Evolutionary conservation across 768 basidiomycete species (phyloP).

Genomic region (Kwoniella sp.): DNA sequence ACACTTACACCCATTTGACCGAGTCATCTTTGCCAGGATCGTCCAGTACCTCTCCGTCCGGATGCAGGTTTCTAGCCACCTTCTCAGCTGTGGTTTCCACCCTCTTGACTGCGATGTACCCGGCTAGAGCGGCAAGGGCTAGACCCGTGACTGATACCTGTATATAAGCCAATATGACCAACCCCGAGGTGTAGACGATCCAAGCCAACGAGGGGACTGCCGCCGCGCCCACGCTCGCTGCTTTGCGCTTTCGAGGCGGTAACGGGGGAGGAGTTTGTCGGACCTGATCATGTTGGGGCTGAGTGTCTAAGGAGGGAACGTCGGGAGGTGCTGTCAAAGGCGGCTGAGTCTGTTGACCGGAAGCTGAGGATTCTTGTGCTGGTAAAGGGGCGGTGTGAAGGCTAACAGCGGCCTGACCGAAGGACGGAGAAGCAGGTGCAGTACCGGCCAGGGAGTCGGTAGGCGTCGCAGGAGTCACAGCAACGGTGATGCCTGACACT

Average conservation of each 20-base stretch:
- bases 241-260: not conserved
- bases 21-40: too few relatives aligned
- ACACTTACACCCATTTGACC: slow-evolving; percentile 20
- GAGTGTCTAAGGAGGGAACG: not conserved
- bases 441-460: not conserved
- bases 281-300: not conserved
- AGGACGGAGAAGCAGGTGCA: slow-evolving; percentile 1
- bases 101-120: slow-evolving; percentile 1
- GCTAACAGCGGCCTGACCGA: slow-evolving; percentile 1
- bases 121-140: not conserved
- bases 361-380: not conserved
- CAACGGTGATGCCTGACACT: slow-evolving; percentile 3
- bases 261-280: slow-evolving; percentile 6
- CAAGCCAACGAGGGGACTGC: slow-evolving; percentile 1
- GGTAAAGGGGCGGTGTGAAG: not conserved
- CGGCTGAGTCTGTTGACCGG: not conserved
- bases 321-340: not conserved
- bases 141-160: slow-evolving; percentile 3
- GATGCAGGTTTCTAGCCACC: too few relatives aligned
- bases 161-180: slow-evolving; percentile 10
- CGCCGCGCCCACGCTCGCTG: not conserved
- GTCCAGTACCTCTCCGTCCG: not conserved
- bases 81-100: slow-evolving; percentile 1
- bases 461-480: slow-evolving; percentile 23
- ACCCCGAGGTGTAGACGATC: not conserved